Percentiles rank a stretch among this genome's conserved stretches.
Evolutionary conservation across 2,329 filamentous ascomycete species (phyloP).

Genomic region (Exserohilum rostratum): DNA sequence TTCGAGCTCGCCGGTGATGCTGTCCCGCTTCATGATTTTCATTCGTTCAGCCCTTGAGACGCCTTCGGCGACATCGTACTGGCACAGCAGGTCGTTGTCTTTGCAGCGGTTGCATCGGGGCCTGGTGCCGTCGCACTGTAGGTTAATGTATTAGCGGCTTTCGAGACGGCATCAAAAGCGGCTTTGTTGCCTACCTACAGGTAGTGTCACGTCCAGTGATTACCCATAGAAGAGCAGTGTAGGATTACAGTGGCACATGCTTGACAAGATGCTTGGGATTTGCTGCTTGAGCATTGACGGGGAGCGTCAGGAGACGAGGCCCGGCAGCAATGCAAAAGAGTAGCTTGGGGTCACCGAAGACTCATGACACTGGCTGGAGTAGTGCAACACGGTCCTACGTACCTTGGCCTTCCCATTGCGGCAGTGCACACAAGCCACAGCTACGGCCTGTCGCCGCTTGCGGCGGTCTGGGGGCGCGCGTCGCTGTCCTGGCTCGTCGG

Average conservation of each 20-base stretch:
- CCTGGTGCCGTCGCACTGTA: slow-evolving; percentile 30
- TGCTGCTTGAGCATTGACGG: not conserved
- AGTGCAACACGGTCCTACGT: slow-evolving; percentile 10
- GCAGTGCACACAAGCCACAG: slow-evolving; percentile 33
- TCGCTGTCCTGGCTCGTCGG: slow-evolving; percentile 29
- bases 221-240: slow-evolving; percentile 10
- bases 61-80: slow-evolving; percentile 34
- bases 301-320: not conserved
- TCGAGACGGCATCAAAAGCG: not conserved
- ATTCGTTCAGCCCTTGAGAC: slow-evolving; percentile 34
- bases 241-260: not conserved
- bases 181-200: slow-evolving; percentile 7
- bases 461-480: slow-evolving; percentile 21
- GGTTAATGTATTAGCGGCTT: not conserved
- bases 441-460: slow-evolving; percentile 29
- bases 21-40: slow-evolving; percentile 31
- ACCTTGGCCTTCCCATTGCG: slow-evolving; percentile 35
- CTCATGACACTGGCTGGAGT: not conserved
- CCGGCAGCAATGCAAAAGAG: not conserved
- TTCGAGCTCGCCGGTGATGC: slow-evolving; percentile 23
- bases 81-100: slow-evolving; percentile 25
- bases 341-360: not conserved
- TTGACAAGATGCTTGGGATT: not conserved
- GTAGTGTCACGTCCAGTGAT: slow-evolving; percentile 12
- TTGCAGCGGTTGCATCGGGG: slow-evolving; percentile 30